Evolutionary conservation across 2,329 filamentous ascomycete genomes (phyloP).

Genomic region (Didymellaceae sp.): DNA sequence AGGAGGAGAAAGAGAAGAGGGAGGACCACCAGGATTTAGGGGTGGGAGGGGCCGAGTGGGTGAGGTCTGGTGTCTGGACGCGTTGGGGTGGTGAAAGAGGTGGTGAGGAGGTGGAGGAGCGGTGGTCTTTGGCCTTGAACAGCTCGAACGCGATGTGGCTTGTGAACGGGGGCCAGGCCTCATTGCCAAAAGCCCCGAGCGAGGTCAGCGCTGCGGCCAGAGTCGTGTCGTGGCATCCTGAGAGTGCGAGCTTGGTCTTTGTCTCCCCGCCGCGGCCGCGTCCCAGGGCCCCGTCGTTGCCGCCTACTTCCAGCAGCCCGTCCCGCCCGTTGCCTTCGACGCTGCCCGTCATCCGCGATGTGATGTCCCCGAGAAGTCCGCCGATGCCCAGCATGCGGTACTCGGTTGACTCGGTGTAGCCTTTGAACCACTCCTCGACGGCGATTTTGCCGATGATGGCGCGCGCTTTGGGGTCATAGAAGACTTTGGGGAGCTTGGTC

Average conservation of each 20-base stretch:
- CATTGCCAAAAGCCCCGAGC: slow-evolving; percentile 76
- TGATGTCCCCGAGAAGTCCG: slow-evolving; percentile 80
- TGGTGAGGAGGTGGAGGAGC: no score
- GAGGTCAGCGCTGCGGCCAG: slow-evolving; percentile 79
- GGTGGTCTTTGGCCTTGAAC: slow-evolving; percentile 66
- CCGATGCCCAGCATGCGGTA: slow-evolving; percentile 92
- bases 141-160: slow-evolving; percentile 91
- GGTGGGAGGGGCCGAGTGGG: slow-evolving; percentile 17
- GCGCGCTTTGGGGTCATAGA: slow-evolving; percentile 79
- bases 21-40: slow-evolving; percentile 46
- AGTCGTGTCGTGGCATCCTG: slow-evolving; percentile 93
- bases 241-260: slow-evolving; percentile 75
- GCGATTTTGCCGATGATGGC: slow-evolving; percentile 74
- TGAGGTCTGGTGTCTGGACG: slow-evolving; percentile 4
- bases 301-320: slow-evolving; percentile 51
- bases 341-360: slow-evolving; percentile 56
- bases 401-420: slow-evolving; percentile 82
- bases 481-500: slow-evolving; percentile 80
- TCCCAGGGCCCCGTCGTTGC: slow-evolving; percentile 41
- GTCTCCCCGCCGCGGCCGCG: slow-evolving; percentile 56
- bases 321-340: slow-evolving; percentile 45
- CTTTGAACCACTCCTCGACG: slow-evolving; percentile 91
- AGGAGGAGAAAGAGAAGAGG: slow-evolving; percentile 37
- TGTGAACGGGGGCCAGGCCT: slow-evolving; percentile 89
- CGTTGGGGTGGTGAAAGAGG: neutral